Conservation (phyloP, 148 eudicot species). For the Gaultheria prostrata region DNA sequence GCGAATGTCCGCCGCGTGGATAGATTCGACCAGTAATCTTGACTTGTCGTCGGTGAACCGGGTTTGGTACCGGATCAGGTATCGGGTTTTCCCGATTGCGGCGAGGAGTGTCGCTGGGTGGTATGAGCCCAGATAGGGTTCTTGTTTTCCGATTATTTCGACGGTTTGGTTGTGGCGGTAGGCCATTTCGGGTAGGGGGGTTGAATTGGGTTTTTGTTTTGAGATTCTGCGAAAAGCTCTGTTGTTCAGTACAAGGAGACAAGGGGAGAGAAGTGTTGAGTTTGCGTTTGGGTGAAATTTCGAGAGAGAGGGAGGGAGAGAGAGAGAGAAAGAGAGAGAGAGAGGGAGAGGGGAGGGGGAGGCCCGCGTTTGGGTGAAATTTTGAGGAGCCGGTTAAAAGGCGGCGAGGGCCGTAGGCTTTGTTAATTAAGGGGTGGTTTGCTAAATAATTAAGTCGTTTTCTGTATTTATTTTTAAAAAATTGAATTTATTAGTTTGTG, state of each 20-base stretch:
- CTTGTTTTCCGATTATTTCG: not conserved
- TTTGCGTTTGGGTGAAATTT: no score
- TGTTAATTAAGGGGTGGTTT: no score
- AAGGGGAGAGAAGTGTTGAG: no score
- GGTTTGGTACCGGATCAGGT: constrained; percentile 11
- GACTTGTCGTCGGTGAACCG: constrained; percentile 8
- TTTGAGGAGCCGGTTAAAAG: not conserved
- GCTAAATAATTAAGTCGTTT: no score
- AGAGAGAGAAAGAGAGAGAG: no score
- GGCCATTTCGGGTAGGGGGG: not conserved
- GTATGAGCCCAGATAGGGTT: not conserved
- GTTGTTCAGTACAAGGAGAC: not conserved
- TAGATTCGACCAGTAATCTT: not conserved
- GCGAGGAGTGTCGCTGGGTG: constrained; percentile 15
- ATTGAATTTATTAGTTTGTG: no score
- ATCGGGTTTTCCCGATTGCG: constrained; percentile 12
- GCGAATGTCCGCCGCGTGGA: not conserved
- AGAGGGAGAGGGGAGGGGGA: no score
- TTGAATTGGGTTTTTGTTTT: not conserved
- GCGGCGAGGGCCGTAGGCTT: no score
- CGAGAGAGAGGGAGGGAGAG: not conserved
- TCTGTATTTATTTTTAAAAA: no score
- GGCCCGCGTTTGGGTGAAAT: not conserved
- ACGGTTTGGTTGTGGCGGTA: constrained; percentile 4
- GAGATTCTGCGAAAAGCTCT: not conserved